These are phyloP conservation scores for Suillus sp. DNA, from an alignment of 768 basidiomycete species.

Conservation along the genomic window DNA sequence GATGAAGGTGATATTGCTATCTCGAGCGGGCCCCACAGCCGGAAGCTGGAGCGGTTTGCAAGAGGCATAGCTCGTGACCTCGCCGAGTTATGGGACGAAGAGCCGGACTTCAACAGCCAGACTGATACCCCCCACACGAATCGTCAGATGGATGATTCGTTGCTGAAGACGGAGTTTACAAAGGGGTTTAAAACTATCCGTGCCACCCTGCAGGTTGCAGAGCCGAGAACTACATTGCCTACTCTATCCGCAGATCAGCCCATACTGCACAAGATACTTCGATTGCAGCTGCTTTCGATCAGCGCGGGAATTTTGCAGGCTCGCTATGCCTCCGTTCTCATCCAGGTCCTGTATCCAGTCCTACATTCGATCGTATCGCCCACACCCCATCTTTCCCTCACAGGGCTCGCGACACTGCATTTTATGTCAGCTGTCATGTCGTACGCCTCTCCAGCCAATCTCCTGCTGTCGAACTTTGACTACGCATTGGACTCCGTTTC, in stretches of 20 bases:
- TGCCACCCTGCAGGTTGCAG: conserved; percentile 55
- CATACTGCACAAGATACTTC: conserved; percentile 67
- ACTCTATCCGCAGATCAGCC: conserved; percentile 47
- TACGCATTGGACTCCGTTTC: conserved; percentile 93
- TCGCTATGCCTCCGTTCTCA: conserved; percentile 70
- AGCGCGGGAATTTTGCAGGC: conserved; percentile 71
- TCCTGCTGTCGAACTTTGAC: conserved; percentile 93
- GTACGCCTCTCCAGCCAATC: conserved; percentile 86
- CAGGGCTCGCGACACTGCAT: conserved; percentile 73
- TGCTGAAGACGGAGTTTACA: conserved; percentile 57
- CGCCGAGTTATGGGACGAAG: conserved; percentile 71
- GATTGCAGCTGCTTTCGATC: conserved; percentile 75
- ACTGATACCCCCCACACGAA: conserved; percentile 21
- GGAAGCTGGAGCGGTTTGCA: conserved; percentile 62
- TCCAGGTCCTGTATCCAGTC: conserved; percentile 82
- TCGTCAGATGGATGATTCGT: conserved; percentile 35
- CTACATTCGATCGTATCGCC: conserved; percentile 85
- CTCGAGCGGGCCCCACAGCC: conserved; percentile 37
- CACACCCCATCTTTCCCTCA: conserved; percentile 62
- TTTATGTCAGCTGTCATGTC: conserved; percentile 74
- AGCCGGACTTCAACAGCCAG: conserved; percentile 32
- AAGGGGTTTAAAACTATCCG: conserved; percentile 67
- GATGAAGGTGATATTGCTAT: conserved; percentile 25
- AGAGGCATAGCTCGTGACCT: conserved; percentile 63
- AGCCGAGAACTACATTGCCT: conserved; percentile 29